Percentiles rank a stretch among this genome's conserved stretches.
Evolutionary conservation across 1,139 yeast species (phyloP).

Genomic region (Pichia sp.): DNA sequence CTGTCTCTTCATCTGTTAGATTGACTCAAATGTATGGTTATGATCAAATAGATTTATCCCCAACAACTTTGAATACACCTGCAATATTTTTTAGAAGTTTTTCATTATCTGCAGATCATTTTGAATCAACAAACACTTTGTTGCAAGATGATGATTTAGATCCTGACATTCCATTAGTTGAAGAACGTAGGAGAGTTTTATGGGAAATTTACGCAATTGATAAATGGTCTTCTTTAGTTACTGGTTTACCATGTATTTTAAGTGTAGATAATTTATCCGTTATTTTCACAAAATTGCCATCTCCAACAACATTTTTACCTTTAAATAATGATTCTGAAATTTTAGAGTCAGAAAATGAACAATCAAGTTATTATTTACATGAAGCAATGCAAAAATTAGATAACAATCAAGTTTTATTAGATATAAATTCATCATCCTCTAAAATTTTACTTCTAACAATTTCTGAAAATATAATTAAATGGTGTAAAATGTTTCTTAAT

Average conservation of each 20-base stretch:
- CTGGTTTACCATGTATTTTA: slow-evolving; percentile 28
- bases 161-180: slow-evolving; percentile 22
- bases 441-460: slow-evolving; percentile 24
- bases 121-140: slow-evolving; percentile 10
- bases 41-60: slow-evolving; percentile 27
- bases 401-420: slow-evolving; percentile 24
- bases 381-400: slow-evolving; percentile 28
- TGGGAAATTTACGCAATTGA: slow-evolving; percentile 28
- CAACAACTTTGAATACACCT: slow-evolving; percentile 18
- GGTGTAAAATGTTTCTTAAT: slow-evolving; percentile 28
- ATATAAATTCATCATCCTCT: slow-evolving; percentile 24
- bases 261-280: slow-evolving; percentile 23
- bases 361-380: slow-evolving; percentile 21
- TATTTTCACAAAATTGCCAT: slow-evolving; percentile 27
- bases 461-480: slow-evolving; percentile 27
- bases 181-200: slow-evolving; percentile 26
- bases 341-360: slow-evolving; percentile 6
- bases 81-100: slow-evolving; percentile 17
- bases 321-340: slow-evolving; percentile 6
- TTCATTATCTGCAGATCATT: slow-evolving; percentile 8
- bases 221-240: slow-evolving; percentile 28
- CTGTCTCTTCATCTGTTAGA: slow-evolving; percentile 24
- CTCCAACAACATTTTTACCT: slow-evolving; percentile 26
- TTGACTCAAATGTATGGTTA: slow-evolving; percentile 26
- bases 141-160: slow-evolving; percentile 22